Evolutionary conservation across 176 grass and related monocot species (phyloP), one percentile per base, ranked within the genome.

Genomic region (Puccinellia tenuiflora): DNA sequence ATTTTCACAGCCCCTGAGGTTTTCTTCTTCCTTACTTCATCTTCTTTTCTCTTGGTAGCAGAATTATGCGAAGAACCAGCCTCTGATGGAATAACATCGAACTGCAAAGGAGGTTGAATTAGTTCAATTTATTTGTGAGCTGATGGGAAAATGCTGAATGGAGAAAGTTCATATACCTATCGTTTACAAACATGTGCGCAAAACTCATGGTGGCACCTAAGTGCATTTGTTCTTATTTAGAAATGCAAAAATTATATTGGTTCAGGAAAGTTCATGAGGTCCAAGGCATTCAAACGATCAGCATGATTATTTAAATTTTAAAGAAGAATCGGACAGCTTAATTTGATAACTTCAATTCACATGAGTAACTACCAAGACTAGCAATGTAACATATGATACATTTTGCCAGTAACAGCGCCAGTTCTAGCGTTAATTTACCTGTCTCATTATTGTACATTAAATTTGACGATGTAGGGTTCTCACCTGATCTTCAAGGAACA

Each of bases 401-500:
- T 17, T 38, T 43, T 30, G 20, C 17, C 15, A 42, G 30, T 40
- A 24, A 61, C 60, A 48, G 16, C 2, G 22, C 55, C 38, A 46
- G 38, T 62, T 73, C 11, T 37, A 46, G 55, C 6, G 12, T 25
- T 34, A 59, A 48, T 29, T 54, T 48, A 9, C 43, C 0, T 47
- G 35, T 59, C 24, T 48, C 56, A 37, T 60, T 22, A 56, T 79
- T 29, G 14, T 63, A 75, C 21, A 61, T 15, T 24, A 68, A 89
- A 9, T 20, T 81, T 77, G 46, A 81, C 10, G 13, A 68, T 79
- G 8, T 24, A 84, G 54, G 62, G 14, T 18, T 46, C 55, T 39
- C 85, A 99, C 97, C 97, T 99, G 97, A 83, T 96, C 97, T 74
- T 99, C 97, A 81, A 96, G 83, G 85, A 99, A 99, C 24, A 96